phyloP scores from a whole-genome alignment of 768 basidiomycete genomes.

The Postia placenta region DNA sequence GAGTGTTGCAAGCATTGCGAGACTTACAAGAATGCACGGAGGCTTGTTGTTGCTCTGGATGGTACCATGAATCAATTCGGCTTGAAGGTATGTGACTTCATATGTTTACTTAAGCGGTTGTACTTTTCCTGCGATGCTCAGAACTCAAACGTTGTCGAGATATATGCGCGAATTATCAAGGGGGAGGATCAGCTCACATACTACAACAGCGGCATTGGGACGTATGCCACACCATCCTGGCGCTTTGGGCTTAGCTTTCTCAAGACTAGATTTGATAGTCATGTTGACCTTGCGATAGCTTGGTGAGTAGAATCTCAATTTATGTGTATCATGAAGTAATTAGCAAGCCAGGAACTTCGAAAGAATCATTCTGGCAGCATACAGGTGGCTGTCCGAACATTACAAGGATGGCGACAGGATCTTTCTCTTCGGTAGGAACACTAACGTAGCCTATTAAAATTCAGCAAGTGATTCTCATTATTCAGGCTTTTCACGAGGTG shows the following conservation, averaged over 20 bases:
- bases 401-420: constrained; percentile 29
- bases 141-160: constrained; percentile 14
- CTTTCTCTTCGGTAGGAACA: constrained; percentile 28
- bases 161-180: constrained; percentile 10
- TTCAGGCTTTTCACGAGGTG: constrained; percentile 38
- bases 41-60: background rate
- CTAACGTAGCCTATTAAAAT: background rate
- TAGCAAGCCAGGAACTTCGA: constrained; percentile 14
- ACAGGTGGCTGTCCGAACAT: constrained; percentile 26
- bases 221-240: constrained; percentile 10
- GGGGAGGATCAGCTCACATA: constrained; percentile 13
- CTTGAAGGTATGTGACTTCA: background rate
- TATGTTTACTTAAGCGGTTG: background rate
- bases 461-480: background rate
- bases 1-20: too few species aligned
- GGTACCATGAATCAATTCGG: background rate
- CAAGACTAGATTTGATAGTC: constrained; percentile 1
- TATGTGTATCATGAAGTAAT: background rate
- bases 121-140: background rate
- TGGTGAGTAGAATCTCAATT: constrained; percentile 3
- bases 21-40: background rate
- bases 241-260: background rate
- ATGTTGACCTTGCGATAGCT: constrained; percentile 12
- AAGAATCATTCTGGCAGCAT: constrained; percentile 16
- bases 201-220: constrained; percentile 20